Percentiles rank a stretch among this genome's conserved stretches.
phyloP scores from a whole-genome alignment of 306 rosid genomes.

The Boehmeria nivea region DNA sequence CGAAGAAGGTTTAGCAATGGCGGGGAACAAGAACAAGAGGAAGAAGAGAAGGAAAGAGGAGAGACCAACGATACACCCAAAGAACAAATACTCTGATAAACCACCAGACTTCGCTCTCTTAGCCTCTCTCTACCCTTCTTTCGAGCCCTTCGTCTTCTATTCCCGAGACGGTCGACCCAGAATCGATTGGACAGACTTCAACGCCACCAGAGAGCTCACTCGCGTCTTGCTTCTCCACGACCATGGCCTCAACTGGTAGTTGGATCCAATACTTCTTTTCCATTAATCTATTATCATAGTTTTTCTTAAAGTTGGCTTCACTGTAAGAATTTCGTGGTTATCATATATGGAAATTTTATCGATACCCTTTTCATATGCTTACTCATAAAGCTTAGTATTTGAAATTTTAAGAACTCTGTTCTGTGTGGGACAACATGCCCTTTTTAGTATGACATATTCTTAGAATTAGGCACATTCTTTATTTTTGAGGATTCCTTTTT shows the following conservation, averaged over 20 bases:
- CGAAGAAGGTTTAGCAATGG: slow-evolving; percentile 6
- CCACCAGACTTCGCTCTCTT: slow-evolving; percentile 69
- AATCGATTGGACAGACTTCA: slow-evolving; percentile 77
- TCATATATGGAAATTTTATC: too few relatives aligned
- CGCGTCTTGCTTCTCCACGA: slow-evolving; percentile 50
- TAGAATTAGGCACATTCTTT: too few relatives aligned
- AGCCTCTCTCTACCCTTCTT: slow-evolving; percentile 76
- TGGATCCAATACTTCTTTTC: too few relatives aligned
- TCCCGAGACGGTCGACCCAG: slow-evolving; percentile 31
- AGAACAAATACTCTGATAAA: slow-evolving; percentile 66
- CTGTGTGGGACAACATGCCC: too few relatives aligned
- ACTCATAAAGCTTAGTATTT: too few relatives aligned
- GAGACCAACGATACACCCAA: slow-evolving; percentile 45
- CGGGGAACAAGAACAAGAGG: slow-evolving; percentile 35
- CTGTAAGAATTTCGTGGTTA: too few relatives aligned
- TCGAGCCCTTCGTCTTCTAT: slow-evolving; percentile 43
- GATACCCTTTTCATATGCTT: too few relatives aligned
- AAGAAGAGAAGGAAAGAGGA: slow-evolving; percentile 37
- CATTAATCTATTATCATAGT: too few relatives aligned
- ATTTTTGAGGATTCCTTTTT: too few relatives aligned
- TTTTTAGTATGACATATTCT: too few relatives aligned
- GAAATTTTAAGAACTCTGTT: too few relatives aligned
- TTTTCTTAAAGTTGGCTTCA: too few relatives aligned
- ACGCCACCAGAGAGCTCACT: slow-evolving; percentile 76
- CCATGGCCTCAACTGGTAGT: slow-evolving; percentile 39